Evolutionary conservation across 179 eudicot genomes (phyloP).

Genomic region (Beta macrorhiza): DNA sequence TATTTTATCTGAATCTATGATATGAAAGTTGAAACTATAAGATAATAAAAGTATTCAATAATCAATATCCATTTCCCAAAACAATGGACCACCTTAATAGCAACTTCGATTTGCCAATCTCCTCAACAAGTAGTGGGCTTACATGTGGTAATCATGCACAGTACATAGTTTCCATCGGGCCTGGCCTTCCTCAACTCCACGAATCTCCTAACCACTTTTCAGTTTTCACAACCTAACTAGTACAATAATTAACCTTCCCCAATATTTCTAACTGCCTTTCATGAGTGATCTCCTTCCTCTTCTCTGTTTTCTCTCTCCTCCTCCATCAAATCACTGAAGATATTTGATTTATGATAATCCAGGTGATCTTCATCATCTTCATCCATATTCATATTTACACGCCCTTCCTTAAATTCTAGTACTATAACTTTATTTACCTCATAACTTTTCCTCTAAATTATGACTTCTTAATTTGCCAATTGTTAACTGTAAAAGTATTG

Average conservation of each 20-base stretch:
- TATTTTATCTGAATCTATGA: neutral
- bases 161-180: neutral
- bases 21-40: too few relatives aligned
- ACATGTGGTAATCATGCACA: slow-evolving; percentile 15
- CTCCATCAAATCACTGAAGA: neutral
- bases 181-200: slow-evolving; percentile 11
- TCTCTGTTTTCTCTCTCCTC: slow-evolving; percentile 13
- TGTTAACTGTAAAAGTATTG: too few relatives aligned
- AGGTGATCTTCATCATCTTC: neutral
- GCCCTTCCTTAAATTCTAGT: neutral
- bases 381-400: neutral
- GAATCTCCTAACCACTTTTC: neutral
- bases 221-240: neutral
- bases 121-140: neutral
- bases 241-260: too few relatives aligned
- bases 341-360: neutral
- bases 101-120: neutral
- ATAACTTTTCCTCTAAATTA: neutral
- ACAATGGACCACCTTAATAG: neutral
- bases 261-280: slow-evolving; percentile 6
- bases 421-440: neutral
- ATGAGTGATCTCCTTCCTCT: neutral
- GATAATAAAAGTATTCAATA: neutral
- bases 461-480: neutral
- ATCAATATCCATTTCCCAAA: neutral